Conservation (phyloP, 495 filamentous ascomycete species). For the Penicillium diatomitis region DNA sequence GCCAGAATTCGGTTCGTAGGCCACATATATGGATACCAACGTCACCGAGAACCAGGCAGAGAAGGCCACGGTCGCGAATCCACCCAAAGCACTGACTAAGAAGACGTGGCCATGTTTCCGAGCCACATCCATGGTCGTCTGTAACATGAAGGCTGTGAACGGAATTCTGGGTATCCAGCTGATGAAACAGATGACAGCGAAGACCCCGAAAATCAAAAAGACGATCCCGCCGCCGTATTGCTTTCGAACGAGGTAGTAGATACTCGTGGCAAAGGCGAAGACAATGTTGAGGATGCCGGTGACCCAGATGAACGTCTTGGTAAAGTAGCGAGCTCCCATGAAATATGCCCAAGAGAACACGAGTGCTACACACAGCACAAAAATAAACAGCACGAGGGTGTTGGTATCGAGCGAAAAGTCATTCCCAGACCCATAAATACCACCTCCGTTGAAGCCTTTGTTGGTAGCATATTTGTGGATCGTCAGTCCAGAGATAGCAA, state of each 20-base stretch:
- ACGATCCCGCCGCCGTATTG: conserved; percentile 80
- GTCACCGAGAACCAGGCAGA: conserved; percentile 57
- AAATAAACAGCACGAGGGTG: conserved; percentile 74
- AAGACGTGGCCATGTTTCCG: conserved; percentile 79
- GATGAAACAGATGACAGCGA: conserved; percentile 71
- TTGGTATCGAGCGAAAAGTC: conserved; percentile 67
- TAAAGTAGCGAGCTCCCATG: conserved; percentile 65
- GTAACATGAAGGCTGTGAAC: conserved; percentile 82
- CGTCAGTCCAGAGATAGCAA: conserved; percentile 64
- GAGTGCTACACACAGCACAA: conserved; percentile 62
- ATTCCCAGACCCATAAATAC: conserved; percentile 59
- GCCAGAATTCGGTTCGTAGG: conserved; percentile 53
- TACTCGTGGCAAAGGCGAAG: conserved; percentile 57
- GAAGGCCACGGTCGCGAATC: conserved; percentile 63
- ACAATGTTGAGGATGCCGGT: conserved; percentile 64
- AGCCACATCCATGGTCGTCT: conserved; percentile 78
- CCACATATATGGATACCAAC: conserved; percentile 62
- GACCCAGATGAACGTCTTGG: conserved; percentile 85
- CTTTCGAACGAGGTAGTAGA: conserved; percentile 55
- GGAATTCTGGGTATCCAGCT: conserved; percentile 83
- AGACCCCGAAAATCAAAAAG: conserved; percentile 71
- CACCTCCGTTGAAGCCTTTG: conserved; percentile 58
- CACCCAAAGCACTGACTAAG: conserved; percentile 71
- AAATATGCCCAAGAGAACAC: conserved; percentile 71
- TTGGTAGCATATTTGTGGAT: conserved; percentile 66